Percentiles rank a stretch among this genome's conserved stretches.
Evolutionary conservation across 352 stramenopile species (phyloP).

Genomic region (Phytophthora sojae): DNA sequence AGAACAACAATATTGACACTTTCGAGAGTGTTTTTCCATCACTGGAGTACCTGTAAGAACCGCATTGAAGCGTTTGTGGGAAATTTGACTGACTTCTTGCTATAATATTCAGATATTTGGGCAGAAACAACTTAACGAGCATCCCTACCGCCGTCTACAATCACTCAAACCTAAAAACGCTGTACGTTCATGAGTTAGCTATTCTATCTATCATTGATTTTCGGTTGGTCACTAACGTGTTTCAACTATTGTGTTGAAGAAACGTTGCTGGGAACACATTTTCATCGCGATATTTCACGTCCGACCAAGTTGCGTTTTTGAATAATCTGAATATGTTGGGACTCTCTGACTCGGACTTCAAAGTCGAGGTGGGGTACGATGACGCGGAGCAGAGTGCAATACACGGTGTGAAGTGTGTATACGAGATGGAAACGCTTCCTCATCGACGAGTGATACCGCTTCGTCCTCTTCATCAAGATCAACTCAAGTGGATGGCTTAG

Average conservation of each 20-base stretch:
- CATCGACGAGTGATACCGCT: too few species aligned
- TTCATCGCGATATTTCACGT: too few species aligned
- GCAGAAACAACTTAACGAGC: conserved; percentile 47
- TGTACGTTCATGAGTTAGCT: conserved; percentile 17
- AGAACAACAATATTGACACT: conserved; percentile 8
- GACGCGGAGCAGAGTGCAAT: too few species aligned
- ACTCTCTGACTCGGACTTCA: conserved; percentile 5
- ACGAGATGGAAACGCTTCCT: too few species aligned
- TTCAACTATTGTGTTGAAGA: too few species aligned
- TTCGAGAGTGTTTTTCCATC: conserved; percentile 1
- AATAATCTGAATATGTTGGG: neutral
- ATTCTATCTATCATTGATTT: neutral
- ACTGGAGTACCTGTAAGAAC: conserved; percentile 1
- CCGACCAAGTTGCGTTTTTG: neutral
- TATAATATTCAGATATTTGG: conserved; percentile 34
- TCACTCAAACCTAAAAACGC: conserved; percentile 19
- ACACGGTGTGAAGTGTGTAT: too few species aligned
- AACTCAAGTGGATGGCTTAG: too few species aligned
- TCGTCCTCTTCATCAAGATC: too few species aligned
- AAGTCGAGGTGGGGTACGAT: neutral
- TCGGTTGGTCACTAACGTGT: neutral
- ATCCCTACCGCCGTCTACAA: conserved; percentile 20
- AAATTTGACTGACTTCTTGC: neutral
- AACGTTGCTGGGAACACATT: too few species aligned
- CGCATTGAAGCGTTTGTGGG: too few species aligned